Percentiles rank a stretch among this genome's conserved stretches.
phyloP scores from a whole-genome alignment of 148 eudicot species.

The Persicaria tinctoria region DNA sequence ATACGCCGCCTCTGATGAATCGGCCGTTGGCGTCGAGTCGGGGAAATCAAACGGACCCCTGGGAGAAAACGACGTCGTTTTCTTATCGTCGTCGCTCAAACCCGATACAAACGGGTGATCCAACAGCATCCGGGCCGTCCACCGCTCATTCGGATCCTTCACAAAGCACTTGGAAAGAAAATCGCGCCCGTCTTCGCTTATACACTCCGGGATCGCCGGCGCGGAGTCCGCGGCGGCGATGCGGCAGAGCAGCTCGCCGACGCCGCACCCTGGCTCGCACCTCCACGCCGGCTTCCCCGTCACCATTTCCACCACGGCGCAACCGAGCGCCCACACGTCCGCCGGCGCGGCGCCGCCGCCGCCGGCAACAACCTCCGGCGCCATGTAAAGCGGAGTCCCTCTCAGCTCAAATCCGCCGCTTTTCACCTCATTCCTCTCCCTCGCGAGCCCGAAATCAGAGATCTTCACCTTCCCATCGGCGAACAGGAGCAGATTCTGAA shows the following conservation, averaged over 20 bases:
- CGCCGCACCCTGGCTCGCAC: slow-evolving; percentile 29
- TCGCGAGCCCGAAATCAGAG: slow-evolving; percentile 83
- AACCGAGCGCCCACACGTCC: slow-evolving; percentile 95
- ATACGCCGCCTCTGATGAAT: neutral
- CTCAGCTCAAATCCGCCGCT: slow-evolving; percentile 32
- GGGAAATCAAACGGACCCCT: slow-evolving; percentile 70
- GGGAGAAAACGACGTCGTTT: slow-evolving; percentile 36
- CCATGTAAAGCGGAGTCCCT: slow-evolving; percentile 88
- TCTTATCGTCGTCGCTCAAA: neutral
- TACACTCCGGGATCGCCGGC: slow-evolving; percentile 49
- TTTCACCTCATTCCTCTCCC: slow-evolving; percentile 11
- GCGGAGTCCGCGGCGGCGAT: slow-evolving; percentile 51
- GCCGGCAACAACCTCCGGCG: slow-evolving; percentile 68
- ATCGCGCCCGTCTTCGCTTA: slow-evolving; percentile 56
- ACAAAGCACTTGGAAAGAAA: slow-evolving; percentile 55
- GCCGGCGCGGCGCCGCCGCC: slow-evolving; percentile 45
- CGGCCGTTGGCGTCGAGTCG: slow-evolving; percentile 22
- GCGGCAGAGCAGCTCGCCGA: slow-evolving; percentile 40
- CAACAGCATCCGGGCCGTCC: slow-evolving; percentile 78
- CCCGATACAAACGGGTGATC: slow-evolving; percentile 56
- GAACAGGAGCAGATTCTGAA: slow-evolving; percentile 50
- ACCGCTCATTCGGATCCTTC: slow-evolving; percentile 50
- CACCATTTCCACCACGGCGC: slow-evolving; percentile 64
- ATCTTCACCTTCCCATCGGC: slow-evolving; percentile 34
- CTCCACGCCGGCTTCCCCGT: slow-evolving; percentile 39